Conservation (phyloP, 805 yeast species). For the Ogataea paradorogensis region DNA sequence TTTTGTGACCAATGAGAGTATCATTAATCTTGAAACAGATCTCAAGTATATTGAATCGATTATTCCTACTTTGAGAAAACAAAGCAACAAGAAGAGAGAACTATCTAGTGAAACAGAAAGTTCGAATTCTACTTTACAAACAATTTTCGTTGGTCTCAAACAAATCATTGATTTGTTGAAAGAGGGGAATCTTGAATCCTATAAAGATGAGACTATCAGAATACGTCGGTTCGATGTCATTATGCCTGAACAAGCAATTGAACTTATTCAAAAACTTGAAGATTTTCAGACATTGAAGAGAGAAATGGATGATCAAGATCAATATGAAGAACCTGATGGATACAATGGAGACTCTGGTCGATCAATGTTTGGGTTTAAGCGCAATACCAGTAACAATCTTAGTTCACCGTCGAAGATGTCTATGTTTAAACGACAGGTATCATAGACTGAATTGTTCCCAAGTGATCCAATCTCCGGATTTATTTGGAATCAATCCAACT, state of each 20-base stretch:
- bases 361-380: conserved; percentile 28
- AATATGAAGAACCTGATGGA: conserved; percentile 2
- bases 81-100: conserved; percentile 17
- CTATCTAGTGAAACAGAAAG: conserved; percentile 15
- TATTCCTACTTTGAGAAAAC: conserved; percentile 37
- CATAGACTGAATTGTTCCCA: conserved; percentile 57
- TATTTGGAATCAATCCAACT: conserved; percentile 91
- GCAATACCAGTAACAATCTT: conserved; percentile 18
- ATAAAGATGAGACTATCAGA: conserved; percentile 51
- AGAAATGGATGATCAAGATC: conserved; percentile 11
- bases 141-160: conserved; percentile 74
- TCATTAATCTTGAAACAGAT: conserved; percentile 74
- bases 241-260: conserved; percentile 66
- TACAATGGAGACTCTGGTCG: conserved; percentile 18
- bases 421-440: conserved; percentile 12
- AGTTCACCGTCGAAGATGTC: conserved; percentile 21
- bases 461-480: conserved; percentile 85
- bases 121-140: conserved; percentile 50
- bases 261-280: conserved; percentile 54
- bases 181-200: conserved; percentile 62
- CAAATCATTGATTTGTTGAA: conserved; percentile 75
- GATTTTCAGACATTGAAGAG: conserved; percentile 25
- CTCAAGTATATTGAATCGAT: conserved; percentile 69
- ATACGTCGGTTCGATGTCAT: conserved; percentile 71
- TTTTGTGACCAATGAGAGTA: conserved; percentile 58